These are phyloP conservation scores for Teratosphaeria zuluensis DNA, from an alignment of 2,329 filamentous ascomycete genomes.

Conservation along the genomic window DNA sequence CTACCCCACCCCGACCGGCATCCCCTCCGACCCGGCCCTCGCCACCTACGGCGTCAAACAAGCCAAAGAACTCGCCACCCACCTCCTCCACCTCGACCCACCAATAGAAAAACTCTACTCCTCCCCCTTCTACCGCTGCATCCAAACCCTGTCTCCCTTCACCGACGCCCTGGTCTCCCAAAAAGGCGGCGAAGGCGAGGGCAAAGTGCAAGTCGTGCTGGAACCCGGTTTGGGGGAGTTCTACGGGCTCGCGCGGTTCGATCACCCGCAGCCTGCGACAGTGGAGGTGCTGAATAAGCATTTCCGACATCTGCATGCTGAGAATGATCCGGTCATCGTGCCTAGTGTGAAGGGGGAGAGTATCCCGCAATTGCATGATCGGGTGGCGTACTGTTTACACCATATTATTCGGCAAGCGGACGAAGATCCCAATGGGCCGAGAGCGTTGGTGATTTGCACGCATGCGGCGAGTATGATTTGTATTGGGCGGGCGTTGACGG, in stretches of 20 bases:
- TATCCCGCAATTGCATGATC: slow-evolving; percentile 68
- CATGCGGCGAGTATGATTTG: slow-evolving; percentile 88
- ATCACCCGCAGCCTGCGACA: slow-evolving; percentile 69
- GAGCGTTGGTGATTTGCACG: slow-evolving; percentile 68
- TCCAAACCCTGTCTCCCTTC: slow-evolving; percentile 72
- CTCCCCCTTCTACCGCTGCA: slow-evolving; percentile 76
- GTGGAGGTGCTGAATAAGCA: slow-evolving; percentile 52
- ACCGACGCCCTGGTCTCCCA: slow-evolving; percentile 39
- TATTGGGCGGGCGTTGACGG: slow-evolving; percentile 73
- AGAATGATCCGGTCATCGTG: slow-evolving; percentile 44
- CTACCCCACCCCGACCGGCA: slow-evolving; percentile 74
- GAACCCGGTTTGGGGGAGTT: slow-evolving; percentile 59
- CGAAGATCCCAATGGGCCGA: slow-evolving; percentile 49
- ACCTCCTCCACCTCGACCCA: slow-evolving; percentile 54
- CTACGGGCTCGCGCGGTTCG: slow-evolving; percentile 78
- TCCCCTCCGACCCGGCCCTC: slow-evolving; percentile 77
- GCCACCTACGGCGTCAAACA: slow-evolving; percentile 80
- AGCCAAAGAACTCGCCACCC: slow-evolving; percentile 61
- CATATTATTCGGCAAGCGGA: slow-evolving; percentile 67
- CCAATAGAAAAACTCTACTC: slow-evolving; percentile 70
- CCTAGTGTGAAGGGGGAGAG: slow-evolving; percentile 71
- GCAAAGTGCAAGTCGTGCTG: slow-evolving; percentile 21
- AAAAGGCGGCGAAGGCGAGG: not conserved
- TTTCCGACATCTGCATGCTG: slow-evolving; percentile 53
- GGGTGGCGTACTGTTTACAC: slow-evolving; percentile 60